Evolutionary conservation across 2,329 filamentous ascomycete genomes (phyloP), one percentile per base, ranked within the genome.

Genomic region (Karstenula rhodostoma): DNA sequence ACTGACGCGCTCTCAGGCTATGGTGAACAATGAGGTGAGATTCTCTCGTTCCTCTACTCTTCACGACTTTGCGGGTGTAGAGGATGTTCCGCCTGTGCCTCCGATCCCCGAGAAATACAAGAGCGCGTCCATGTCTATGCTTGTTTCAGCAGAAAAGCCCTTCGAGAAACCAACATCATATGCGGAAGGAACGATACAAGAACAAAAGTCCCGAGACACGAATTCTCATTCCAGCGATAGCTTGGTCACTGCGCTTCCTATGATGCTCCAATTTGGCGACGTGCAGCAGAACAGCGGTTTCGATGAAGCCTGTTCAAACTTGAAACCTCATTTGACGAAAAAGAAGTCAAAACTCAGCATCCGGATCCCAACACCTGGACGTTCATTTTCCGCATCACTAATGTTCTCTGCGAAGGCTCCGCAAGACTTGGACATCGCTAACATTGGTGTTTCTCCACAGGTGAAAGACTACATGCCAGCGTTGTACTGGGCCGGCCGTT

Each of bases 401-500:
- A n/a, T 55, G 6, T 55, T 47, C 27, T 46, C 52, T 12, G 42
- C 29, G 9, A 55, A 52, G 25, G 23, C 15, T 13, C n/a, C 25
- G 15, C 25, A 60, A 2, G 54, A 37, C 55, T 23, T 55, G 58
- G 49, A 59, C 9, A 58, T 27, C 67, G 67, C 72, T 74, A 58
- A 76, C 64, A 25, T 57, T 61, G 25, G 51, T 51, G 22, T 56
- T 43, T 40, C 52, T 49, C 25, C 60, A 23, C 73, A 76, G 74
- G 67, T 77, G 22, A 69, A 66, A 65, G 69, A 75, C 25, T 73
- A 71, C 22, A 76, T 76, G 74, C 73, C 73, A 40, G 60, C 67
- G 2, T 51, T 69, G 6, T 77, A 75, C 57, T 77, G 75, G 75
- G 74, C 75, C 6, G 75, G 74, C 9, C 67, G 75, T 9, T 76